Evolutionary conservation across 768 basidiomycete genomes (phyloP), one percentile per base, ranked within the genome.

Genomic region (Rhodotorula taiwanensis): DNA sequence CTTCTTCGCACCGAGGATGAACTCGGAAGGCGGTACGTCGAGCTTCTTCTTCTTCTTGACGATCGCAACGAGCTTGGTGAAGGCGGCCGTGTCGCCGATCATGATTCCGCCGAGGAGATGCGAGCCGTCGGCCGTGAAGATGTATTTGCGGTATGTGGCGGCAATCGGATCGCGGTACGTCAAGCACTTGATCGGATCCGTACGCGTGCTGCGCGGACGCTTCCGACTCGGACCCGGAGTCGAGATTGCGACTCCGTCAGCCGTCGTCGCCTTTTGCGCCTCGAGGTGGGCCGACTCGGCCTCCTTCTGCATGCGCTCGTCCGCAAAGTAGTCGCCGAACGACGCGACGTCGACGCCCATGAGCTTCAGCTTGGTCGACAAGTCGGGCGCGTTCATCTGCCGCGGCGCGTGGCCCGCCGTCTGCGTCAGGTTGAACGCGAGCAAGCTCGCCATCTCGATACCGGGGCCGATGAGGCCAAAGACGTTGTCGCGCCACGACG

Each of bases 391-490:
- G 65, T 83, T 84, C 81, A 83, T 82, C 62, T 77, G 75, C 39
- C 81, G 73, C 71, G 79, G 80, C 0, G 74, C 72, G 25, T 80
- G 80, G 2, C 76, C 65, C 4, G 66, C 72, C 5, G 80, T 81
- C 53, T 79, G 71, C 0, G 79, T 79, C 13, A 88, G 76, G 75
- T 88, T 88, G 78, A 84, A 86, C 2, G 85, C 78, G 2, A 88
- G 77, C 60, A 87, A 82, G 65, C 85, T 83, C 27, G 86, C 86
- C 86, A 87, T 87, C 73, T 67, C 69, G 25, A 71, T 79, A 44
- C 86, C 85, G n/a, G 86, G 86, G 4, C 81, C 85, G 70, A 87
- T 86, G 15, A 88, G 77, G 5, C 86, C 86, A 69, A 85, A 87
- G n/a, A 80, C 82, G 44, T 63, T 45, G 16, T 25, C 4, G 55